These are phyloP conservation scores for Rhododendron kiyosumense DNA, from an alignment of 148 eudicot species.

Conservation along the genomic window DNA sequence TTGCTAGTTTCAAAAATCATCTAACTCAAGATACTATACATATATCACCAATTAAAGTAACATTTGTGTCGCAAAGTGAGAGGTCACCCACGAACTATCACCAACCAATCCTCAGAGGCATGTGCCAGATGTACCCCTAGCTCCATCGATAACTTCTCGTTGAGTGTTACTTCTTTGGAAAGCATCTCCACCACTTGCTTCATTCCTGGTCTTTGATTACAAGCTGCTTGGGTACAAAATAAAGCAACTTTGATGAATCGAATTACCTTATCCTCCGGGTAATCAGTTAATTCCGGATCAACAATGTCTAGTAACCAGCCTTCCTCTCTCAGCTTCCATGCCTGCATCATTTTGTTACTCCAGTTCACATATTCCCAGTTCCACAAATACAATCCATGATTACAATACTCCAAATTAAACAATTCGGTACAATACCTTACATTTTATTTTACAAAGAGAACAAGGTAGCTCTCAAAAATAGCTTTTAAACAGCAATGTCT, in stretches of 20 bases:
- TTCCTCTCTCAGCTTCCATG: slow-evolving; percentile 45
- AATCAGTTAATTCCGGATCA: slow-evolving; percentile 43
- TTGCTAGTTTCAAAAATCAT: no score
- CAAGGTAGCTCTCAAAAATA: no score
- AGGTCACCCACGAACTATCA: slow-evolving; percentile 12
- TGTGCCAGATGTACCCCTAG: no score
- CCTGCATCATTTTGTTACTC: slow-evolving; percentile 21
- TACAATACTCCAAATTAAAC: no score
- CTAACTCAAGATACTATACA: no score
- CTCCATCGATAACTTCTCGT: slow-evolving; percentile 27
- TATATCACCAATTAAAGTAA: slow-evolving; percentile 33
- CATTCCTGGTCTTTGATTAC: slow-evolving; percentile 53
- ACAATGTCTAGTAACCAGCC: slow-evolving; percentile 44
- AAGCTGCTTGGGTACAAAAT: slow-evolving; percentile 51
- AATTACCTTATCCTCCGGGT: slow-evolving; percentile 33
- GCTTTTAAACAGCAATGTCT: no score
- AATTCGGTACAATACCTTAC: no score
- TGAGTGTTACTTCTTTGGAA: slow-evolving; percentile 36
- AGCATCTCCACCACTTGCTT: slow-evolving; percentile 64
- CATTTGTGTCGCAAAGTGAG: slow-evolving; percentile 19
- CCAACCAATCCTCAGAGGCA: slow-evolving; percentile 12
- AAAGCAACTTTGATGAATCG: slow-evolving; percentile 53
- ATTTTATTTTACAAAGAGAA: no score
- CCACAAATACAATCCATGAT: no score
- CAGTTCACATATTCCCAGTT: not conserved